Evolutionary conservation across 2,329 filamentous ascomycete species (phyloP).

Genomic region (Sphaerulina populicola): DNA sequence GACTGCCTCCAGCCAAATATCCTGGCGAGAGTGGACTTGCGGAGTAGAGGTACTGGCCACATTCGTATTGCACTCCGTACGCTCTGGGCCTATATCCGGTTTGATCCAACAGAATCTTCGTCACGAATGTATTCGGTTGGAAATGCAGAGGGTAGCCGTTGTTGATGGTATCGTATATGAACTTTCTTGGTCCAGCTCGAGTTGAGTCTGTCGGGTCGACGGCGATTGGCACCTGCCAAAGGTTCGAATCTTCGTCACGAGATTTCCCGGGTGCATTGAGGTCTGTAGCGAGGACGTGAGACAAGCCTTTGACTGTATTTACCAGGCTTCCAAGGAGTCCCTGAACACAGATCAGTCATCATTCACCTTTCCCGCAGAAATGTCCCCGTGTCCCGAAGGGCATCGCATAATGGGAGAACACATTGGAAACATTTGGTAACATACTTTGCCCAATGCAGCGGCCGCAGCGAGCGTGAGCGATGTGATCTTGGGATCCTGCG

Average conservation of each 20-base stretch:
- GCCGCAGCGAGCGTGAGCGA: constrained; percentile 46
- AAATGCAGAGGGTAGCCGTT: constrained; percentile 17
- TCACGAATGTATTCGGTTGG: constrained; percentile 52
- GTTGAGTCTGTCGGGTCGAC: constrained; percentile 30
- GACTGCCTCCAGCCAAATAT: constrained; percentile 11
- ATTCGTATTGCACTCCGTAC: constrained; percentile 35
- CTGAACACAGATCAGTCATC: not conserved
- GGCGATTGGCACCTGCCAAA: constrained; percentile 52
- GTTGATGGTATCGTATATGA: constrained; percentile 1
- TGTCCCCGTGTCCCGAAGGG: too few relatives aligned
- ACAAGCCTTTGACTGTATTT: constrained; percentile 40
- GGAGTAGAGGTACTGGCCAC: constrained; percentile 32
- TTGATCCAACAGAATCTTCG: constrained; percentile 56
- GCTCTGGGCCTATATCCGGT: constrained; percentile 19
- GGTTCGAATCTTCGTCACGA: constrained; percentile 43
- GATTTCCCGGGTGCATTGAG: constrained; percentile 18
- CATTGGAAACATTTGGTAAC: not conserved
- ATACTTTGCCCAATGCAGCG: constrained; percentile 37
- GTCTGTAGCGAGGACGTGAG: constrained; percentile 44
- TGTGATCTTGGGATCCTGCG: constrained; percentile 47
- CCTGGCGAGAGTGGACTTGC: constrained; percentile 30
- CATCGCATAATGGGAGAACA: not conserved
- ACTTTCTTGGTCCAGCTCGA: constrained; percentile 6
- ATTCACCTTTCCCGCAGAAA: not conserved
- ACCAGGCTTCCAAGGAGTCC: constrained; percentile 30